Base-by-base conservation (phyloP, 345 rosid species). In the Boechera stricta region DNA sequence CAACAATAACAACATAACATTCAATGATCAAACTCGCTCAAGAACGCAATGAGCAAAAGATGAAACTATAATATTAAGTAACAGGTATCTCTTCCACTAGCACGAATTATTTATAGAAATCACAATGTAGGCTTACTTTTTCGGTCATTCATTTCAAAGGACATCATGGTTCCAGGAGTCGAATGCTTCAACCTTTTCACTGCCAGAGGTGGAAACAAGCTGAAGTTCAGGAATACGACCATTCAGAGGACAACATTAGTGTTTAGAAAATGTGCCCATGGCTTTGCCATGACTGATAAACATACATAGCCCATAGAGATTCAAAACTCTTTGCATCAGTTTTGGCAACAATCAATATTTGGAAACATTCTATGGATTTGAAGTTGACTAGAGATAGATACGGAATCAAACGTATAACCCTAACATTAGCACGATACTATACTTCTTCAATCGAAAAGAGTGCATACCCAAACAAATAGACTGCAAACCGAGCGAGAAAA, bases 101-200 rank as follows among this genome's bases (percentile, higher is more conserved):
- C 31, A 76, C 0, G 10, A 9, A 48, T 36, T 39, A 53, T 28
- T 10, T 9, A 52, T 7, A 63, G 28, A 64, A 36, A 56, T 7
- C 47, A 58, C 29, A 44, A 55, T 6, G 55, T 41, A 16, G 52
- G 63, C 79, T 0, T 74, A 79, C 82, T 79, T 79, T 79, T 79
- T 5, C 79, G 79, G 74, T 79, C 82, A 69, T 74, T 79, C 79
- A 79, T 79, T 63, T 79, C 82, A 6, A 79, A 74, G 67, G 82
- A 74, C 75, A 79, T 73, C 82, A 79, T 79, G 45, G 64, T 73
- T 72, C 74, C 77, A 5, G 48, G 58, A 52, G 8, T 59, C 28
- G 4, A 7, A 8, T 77, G 67, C 67, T 71, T 49, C 77, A 16
- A 58, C 54, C 73, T 77, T 64, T 41, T 49, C 48, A 5, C 77